A percentile compares a stretch with the other conserved stretches of the same genome.
These are phyloP conservation scores for Pichia nakasei DNA, from an alignment of 805 yeast genomes.

Conservation along the genomic window DNA sequence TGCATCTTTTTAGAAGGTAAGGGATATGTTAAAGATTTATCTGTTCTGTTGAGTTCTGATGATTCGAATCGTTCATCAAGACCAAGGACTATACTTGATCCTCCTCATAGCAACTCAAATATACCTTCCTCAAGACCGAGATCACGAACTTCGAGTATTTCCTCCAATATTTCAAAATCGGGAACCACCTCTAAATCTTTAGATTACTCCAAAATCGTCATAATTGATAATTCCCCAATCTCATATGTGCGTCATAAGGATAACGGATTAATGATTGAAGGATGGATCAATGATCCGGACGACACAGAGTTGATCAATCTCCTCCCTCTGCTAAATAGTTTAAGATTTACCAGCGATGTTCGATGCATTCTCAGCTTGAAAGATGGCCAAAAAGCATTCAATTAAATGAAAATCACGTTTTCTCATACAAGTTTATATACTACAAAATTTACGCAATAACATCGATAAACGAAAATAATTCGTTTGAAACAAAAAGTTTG, in stretches of 20 bases:
- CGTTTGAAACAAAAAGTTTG: too few relatives aligned
- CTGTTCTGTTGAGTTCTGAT: conserved; percentile 15
- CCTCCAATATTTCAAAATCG: conserved; percentile 7
- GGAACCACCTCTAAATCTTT: conserved; percentile 12
- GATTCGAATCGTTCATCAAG: background rate
- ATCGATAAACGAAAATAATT: too few relatives aligned
- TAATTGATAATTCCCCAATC: conserved; percentile 89
- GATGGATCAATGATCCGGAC: conserved; percentile 96
- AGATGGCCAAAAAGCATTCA: conserved; percentile 59
- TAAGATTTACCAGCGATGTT: conserved; percentile 79
- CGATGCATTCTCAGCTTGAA: conserved; percentile 67
- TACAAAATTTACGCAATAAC: too few relatives aligned
- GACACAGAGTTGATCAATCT: conserved; percentile 77
- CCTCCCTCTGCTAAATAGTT: conserved; percentile 67
- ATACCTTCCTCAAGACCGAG: conserved; percentile 7
- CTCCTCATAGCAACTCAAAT: conserved; percentile 1
- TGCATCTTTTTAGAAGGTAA: conserved; percentile 71
- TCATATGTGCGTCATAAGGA: conserved; percentile 76
- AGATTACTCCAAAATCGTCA: conserved; percentile 61
- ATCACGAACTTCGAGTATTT: conserved; percentile 9
- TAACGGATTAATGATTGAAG: conserved; percentile 90
- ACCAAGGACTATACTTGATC: conserved; percentile 1
- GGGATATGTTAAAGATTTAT: conserved; percentile 77
- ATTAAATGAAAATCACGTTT: background rate
- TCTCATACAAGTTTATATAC: background rate